Conservation (phyloP, 371 early-diverging fungal species). For the Coemansia sp. region DNA sequence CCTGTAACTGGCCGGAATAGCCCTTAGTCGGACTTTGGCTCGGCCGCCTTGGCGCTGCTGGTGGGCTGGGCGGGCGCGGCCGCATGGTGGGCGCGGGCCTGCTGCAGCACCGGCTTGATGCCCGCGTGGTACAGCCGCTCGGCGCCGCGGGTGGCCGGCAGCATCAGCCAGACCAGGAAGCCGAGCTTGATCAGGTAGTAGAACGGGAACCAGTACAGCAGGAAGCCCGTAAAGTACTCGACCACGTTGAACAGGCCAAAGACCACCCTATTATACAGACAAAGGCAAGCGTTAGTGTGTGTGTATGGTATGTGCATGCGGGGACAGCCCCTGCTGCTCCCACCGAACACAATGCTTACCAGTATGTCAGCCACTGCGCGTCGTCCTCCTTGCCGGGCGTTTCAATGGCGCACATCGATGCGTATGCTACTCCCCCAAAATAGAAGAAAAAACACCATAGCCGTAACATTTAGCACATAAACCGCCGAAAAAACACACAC, state of each 20-base stretch:
- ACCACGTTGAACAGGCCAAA: slow-evolving; percentile 78
- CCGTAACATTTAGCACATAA: no score
- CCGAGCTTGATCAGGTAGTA: slow-evolving; percentile 91
- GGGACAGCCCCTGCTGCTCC: no score
- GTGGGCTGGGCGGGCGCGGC: neutral
- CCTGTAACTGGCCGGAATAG: neutral
- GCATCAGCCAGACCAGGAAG: slow-evolving; percentile 78
- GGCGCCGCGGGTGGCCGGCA: slow-evolving; percentile 68
- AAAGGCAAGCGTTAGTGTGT: no score
- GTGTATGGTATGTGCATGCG: no score
- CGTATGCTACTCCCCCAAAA: slow-evolving; percentile 61
- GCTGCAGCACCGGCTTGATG: slow-evolving; percentile 25
- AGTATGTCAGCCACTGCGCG: slow-evolving; percentile 83
- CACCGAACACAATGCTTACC: slow-evolving; percentile 24
- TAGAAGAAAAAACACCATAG: neutral
- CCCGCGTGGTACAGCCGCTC: slow-evolving; percentile 37
- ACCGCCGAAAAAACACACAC: no score
- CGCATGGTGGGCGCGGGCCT: slow-evolving; percentile 7
- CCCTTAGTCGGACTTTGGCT: slow-evolving; percentile 31
- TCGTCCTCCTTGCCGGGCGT: slow-evolving; percentile 75
- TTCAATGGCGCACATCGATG: slow-evolving; percentile 91
- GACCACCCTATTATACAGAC: slow-evolving; percentile 57
- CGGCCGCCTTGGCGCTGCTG: neutral
- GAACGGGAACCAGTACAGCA: slow-evolving; percentile 91
- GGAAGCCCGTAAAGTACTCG: slow-evolving; percentile 83